A percentile compares a stretch with the other conserved stretches of the same genome.
These are phyloP conservation scores for Amniculicola lignicola DNA, from an alignment of 495 filamentous ascomycete genomes.

Conservation along the genomic window DNA sequence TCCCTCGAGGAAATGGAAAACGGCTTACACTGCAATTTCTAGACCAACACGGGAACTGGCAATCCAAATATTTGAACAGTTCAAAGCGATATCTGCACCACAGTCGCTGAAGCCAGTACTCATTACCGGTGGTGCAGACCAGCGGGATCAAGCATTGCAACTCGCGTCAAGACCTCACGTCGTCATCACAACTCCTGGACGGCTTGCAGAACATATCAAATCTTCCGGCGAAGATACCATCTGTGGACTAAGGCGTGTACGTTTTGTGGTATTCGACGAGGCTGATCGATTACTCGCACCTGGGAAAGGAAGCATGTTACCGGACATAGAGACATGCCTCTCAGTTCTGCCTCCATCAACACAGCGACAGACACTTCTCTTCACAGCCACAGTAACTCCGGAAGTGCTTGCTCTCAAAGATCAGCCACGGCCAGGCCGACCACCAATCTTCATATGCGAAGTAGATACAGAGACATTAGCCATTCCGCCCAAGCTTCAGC, in stretches of 20 bases:
- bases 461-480: constrained; percentile 70
- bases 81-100: constrained; percentile 82
- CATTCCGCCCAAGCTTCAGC: constrained; percentile 74
- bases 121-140: constrained; percentile 87
- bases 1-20: too few species aligned
- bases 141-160: constrained; percentile 82
- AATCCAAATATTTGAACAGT: constrained; percentile 92
- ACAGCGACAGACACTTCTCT: constrained; percentile 85
- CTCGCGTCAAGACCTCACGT: constrained; percentile 79
- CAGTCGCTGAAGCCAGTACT: constrained; percentile 81
- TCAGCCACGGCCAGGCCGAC: constrained; percentile 59
- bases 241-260: constrained; percentile 68
- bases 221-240: constrained; percentile 88
- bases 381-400: constrained; percentile 93
- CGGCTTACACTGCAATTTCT: too few species aligned
- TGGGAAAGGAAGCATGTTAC: constrained; percentile 80
- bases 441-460: constrained; percentile 83
- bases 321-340: constrained; percentile 86
- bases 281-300: constrained; percentile 84
- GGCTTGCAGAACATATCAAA: constrained; percentile 88
- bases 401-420: constrained; percentile 82
- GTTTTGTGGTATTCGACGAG: constrained; percentile 91
- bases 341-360: constrained; percentile 66
- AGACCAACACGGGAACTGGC: constrained; percentile 68
- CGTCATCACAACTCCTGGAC: constrained; percentile 90